These are phyloP conservation scores for Orbilia ellipsospora DNA, from an alignment of 2,329 filamentous ascomycete genomes.

Conservation along the genomic window DNA sequence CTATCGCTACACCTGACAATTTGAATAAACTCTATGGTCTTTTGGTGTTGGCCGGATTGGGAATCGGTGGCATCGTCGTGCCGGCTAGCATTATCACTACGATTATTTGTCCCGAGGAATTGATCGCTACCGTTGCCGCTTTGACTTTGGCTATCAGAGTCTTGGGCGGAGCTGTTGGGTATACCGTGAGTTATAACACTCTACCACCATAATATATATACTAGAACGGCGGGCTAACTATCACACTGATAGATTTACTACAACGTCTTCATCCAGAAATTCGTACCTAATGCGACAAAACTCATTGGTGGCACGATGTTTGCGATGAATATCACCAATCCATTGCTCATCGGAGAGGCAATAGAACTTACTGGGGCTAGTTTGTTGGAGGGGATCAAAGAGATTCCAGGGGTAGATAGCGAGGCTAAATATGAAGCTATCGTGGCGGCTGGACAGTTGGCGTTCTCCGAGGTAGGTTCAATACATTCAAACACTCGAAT, in stretches of 20 bases:
- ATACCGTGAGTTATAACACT: slow-evolving; percentile 66
- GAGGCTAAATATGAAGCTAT: slow-evolving; percentile 67
- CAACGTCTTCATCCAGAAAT: slow-evolving; percentile 68
- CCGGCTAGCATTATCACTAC: slow-evolving; percentile 75
- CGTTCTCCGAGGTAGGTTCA: slow-evolving; percentile 67
- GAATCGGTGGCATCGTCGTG: slow-evolving; percentile 75
- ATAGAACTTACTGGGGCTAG: slow-evolving; percentile 69
- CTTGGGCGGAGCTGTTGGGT: slow-evolving; percentile 74
- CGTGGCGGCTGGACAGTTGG: slow-evolving; percentile 69
- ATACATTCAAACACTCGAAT: too few species aligned
- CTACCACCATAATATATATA: slow-evolving; percentile 58
- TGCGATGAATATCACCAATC: slow-evolving; percentile 59
- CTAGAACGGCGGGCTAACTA: too few species aligned
- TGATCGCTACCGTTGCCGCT: slow-evolving; percentile 76
- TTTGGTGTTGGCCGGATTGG: slow-evolving; percentile 72
- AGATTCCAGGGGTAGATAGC: slow-evolving; percentile 68
- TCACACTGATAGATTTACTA: slow-evolving; percentile 62
- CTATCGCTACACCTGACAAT: slow-evolving; percentile 67
- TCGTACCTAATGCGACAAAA: slow-evolving; percentile 64
- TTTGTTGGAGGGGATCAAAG: slow-evolving; percentile 66
- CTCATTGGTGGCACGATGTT: slow-evolving; percentile 68
- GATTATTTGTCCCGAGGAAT: slow-evolving; percentile 76
- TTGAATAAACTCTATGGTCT: slow-evolving; percentile 69
- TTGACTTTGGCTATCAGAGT: slow-evolving; percentile 77
- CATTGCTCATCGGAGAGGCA: slow-evolving; percentile 65